Evolutionary conservation across 495 filamentous ascomycete species (phyloP).

Genomic region (Neurospora sp.): DNA sequence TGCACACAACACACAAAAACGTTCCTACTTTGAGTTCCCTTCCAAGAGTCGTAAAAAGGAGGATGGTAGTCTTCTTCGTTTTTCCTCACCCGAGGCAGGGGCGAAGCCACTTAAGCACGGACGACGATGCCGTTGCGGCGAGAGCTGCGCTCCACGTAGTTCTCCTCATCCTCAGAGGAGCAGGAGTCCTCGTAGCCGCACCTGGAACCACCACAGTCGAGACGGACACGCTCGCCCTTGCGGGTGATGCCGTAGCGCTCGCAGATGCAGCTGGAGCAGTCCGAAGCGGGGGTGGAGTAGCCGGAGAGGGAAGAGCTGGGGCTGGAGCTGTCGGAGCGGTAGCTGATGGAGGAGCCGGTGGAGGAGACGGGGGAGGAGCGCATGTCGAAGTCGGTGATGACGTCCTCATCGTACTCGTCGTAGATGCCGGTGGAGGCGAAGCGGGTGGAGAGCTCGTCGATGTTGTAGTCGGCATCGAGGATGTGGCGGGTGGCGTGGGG

Average conservation of each 20-base stretch:
- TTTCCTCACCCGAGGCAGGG: slow-evolving; percentile 21
- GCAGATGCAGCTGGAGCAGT: slow-evolving; percentile 61
- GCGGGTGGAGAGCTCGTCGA: slow-evolving; percentile 59
- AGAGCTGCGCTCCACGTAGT: slow-evolving; percentile 45
- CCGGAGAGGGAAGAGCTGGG: slow-evolving; percentile 66
- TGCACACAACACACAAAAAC: background rate
- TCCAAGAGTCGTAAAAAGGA: background rate
- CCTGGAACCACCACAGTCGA: slow-evolving; percentile 81
- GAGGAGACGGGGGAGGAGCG: slow-evolving; percentile 53
- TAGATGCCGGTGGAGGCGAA: slow-evolving; percentile 63
- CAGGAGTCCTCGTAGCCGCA: slow-evolving; percentile 67
- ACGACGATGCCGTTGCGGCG: slow-evolving; percentile 74
- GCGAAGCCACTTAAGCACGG: slow-evolving; percentile 29
- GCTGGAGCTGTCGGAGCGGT: slow-evolving; percentile 64
- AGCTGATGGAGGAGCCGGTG: slow-evolving; percentile 61
- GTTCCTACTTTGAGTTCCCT: background rate
- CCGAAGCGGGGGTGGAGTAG: slow-evolving; percentile 47
- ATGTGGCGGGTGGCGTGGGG: slow-evolving; percentile 79
- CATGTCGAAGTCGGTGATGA: slow-evolving; percentile 45
- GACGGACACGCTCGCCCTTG: slow-evolving; percentile 81
- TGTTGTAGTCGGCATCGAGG: slow-evolving; percentile 64
- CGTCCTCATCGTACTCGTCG: slow-evolving; percentile 52
- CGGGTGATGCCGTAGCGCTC: slow-evolving; percentile 95
- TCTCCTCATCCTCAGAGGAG: slow-evolving; percentile 51
- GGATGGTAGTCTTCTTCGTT: slow-evolving; percentile 7